Conservation (phyloP, 2,329 filamentous ascomycete genomes). For the Scytalidium lignicola region DNA sequence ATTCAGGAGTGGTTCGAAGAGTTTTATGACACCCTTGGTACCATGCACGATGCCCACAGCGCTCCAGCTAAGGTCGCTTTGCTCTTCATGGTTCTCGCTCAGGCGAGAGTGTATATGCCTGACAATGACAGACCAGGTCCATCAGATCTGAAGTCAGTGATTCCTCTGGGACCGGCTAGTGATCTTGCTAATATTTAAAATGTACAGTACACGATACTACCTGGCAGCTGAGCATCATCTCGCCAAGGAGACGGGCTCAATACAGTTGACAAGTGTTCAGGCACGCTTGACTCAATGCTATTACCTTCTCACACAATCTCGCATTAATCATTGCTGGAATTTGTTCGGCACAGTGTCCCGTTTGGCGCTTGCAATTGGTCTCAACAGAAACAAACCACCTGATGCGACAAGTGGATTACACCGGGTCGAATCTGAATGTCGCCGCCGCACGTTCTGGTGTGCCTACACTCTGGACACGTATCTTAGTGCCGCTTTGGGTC, state of each 20-base stretch:
- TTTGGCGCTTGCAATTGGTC: slow-evolving; percentile 29
- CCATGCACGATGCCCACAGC: slow-evolving; percentile 34
- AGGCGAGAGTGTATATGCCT: slow-evolving; percentile 35
- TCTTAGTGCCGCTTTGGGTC: slow-evolving; percentile 55
- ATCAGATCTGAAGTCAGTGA: slow-evolving; percentile 11
- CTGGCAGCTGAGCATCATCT: slow-evolving; percentile 26
- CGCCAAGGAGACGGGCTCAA: slow-evolving; percentile 26
- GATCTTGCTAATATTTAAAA: slow-evolving; percentile 8
- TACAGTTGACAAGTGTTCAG: slow-evolving; percentile 32
- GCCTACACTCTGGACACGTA: slow-evolving; percentile 61
- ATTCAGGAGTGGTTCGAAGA: slow-evolving; percentile 44
- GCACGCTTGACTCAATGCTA: slow-evolving; percentile 34
- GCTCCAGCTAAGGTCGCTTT: slow-evolving; percentile 33
- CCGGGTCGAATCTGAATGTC: slow-evolving; percentile 39
- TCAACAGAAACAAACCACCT: slow-evolving; percentile 18
- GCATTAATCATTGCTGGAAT: slow-evolving; percentile 31
- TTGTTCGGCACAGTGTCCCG: slow-evolving; percentile 29
- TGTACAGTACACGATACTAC: slow-evolving; percentile 20
- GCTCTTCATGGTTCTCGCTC: slow-evolving; percentile 47
- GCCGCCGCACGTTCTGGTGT: slow-evolving; percentile 58
- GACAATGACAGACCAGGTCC: slow-evolving; percentile 12
- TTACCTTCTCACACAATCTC: slow-evolving; percentile 28
- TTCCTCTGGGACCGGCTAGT: slow-evolving; percentile 9
- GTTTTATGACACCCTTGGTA: slow-evolving; percentile 39
- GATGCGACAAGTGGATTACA: slow-evolving; percentile 24